These are phyloP conservation scores for Scolecobasidium constrictum DNA, from an alignment of 2,329 filamentous ascomycete species.

Conservation along the genomic window DNA sequence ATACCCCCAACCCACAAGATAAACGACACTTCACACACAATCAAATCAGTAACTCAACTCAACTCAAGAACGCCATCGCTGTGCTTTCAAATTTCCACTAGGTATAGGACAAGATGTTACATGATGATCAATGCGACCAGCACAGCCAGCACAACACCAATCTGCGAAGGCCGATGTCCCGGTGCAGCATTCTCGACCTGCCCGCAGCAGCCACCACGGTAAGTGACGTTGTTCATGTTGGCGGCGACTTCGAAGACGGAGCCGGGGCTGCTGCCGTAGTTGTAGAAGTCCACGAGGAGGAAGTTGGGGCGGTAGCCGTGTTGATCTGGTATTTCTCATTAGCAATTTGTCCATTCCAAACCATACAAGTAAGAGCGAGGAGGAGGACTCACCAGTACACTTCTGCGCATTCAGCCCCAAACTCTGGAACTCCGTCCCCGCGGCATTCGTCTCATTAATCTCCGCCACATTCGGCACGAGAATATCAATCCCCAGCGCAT, in stretches of 20 bases:
- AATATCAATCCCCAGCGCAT: constrained; percentile 15
- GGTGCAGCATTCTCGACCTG: too few species aligned
- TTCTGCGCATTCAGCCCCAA: constrained; percentile 21
- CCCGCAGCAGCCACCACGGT: constrained; percentile 51
- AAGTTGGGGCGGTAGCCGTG: constrained; percentile 29
- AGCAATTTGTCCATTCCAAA: neutral
- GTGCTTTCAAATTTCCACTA: too few species aligned
- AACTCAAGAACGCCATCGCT: too few species aligned
- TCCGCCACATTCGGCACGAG: constrained; percentile 25
- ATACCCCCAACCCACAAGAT: too few species aligned
- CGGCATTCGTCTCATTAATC: constrained; percentile 24
- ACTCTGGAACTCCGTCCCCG: constrained; percentile 20
- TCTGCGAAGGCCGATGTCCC: too few species aligned
- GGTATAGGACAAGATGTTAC: too few species aligned
- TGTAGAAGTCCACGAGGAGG: constrained; percentile 31
- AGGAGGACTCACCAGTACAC: constrained; percentile 20
- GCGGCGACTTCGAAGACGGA: constrained; percentile 30
- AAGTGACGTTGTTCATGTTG: constrained; percentile 60
- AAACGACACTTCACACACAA: too few species aligned
- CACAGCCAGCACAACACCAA: too few species aligned
- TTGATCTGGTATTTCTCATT: too few species aligned
- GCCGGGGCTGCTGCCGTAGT: constrained; percentile 23
- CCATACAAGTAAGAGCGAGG: neutral
- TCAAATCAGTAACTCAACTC: too few species aligned
- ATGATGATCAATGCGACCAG: too few species aligned